Percentiles rank a stretch among this genome's conserved stretches.
Evolutionary conservation across 805 yeast genomes (phyloP).

Genomic region (Saccharomyces eubayanus): DNA sequence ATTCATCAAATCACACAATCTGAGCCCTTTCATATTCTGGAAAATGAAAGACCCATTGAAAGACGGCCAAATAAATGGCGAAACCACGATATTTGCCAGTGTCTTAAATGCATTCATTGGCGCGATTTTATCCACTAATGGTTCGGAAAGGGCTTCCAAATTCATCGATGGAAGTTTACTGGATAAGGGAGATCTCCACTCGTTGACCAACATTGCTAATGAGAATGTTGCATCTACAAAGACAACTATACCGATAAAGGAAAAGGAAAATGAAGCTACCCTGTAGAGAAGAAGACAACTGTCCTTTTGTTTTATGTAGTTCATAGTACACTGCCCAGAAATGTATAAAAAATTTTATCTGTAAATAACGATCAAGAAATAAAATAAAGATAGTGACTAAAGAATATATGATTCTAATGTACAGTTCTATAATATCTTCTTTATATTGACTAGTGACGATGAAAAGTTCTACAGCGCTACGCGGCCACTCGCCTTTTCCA

Average conservation of each 20-base stretch:
- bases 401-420: not conserved
- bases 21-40: conserved; percentile 58
- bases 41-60: conserved; percentile 45
- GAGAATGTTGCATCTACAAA: not conserved
- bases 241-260: not conserved
- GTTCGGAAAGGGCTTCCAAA: conserved; percentile 47
- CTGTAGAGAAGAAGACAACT: not conserved
- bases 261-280: not conserved
- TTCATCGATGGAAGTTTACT: conserved; percentile 50
- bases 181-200: conserved; percentile 7
- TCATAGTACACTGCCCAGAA: not conserved
- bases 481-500: conserved; percentile 70
- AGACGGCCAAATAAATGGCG: conserved; percentile 45
- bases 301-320: not conserved
- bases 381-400: not conserved
- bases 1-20: conserved; percentile 41
- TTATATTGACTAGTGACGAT: not conserved
- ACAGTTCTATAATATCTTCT: not conserved
- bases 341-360: not conserved
- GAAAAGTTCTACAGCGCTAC: not conserved
- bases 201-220: not conserved
- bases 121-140: conserved; percentile 55
- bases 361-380: not conserved
- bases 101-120: conserved; percentile 58
- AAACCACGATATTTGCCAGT: conserved; percentile 45